Conservation (phyloP, 371 early-diverging fungal genomes). For the Lichtheimia ornata region DNA sequence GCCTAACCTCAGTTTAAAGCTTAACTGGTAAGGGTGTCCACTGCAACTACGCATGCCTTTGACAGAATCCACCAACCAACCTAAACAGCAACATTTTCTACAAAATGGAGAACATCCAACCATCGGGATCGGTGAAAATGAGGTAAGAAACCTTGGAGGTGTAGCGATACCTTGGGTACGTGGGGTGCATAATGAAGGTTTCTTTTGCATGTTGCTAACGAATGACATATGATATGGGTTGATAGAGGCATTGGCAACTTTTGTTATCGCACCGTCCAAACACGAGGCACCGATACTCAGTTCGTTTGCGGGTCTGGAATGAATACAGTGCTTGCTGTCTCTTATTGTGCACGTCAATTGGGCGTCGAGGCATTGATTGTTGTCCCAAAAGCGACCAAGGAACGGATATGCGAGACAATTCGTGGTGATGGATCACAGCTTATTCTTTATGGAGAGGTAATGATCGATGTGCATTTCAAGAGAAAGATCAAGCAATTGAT, state of each 20-base stretch:
- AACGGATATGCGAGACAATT: constrained; percentile 57
- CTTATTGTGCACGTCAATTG: constrained; percentile 68
- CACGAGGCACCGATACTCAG: constrained; percentile 54
- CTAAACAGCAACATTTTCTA: constrained; percentile 64
- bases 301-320: constrained; percentile 68
- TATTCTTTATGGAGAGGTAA: constrained; percentile 53
- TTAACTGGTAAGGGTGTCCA: constrained; percentile 35
- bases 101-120: constrained; percentile 76
- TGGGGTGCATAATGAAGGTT: too few relatives aligned
- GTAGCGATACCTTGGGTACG: too few relatives aligned
- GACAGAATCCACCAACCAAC: too few relatives aligned
- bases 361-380: constrained; percentile 60
- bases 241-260: constrained; percentile 67
- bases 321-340: constrained; percentile 72
- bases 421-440: constrained; percentile 64
- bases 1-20: constrained; percentile 37
- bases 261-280: constrained; percentile 54
- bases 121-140: constrained; percentile 76
- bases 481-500: too few relatives aligned
- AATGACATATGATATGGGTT: neutral
- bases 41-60: too few relatives aligned
- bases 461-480: too few relatives aligned
- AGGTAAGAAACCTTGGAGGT: constrained; percentile 29
- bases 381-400: constrained; percentile 53
- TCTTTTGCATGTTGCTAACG: too few relatives aligned